Percentiles rank a stretch among this genome's conserved stretches.
Conservation (phyloP, 75 land plant genomes). For the Adiantum capillusveneris region DNA sequence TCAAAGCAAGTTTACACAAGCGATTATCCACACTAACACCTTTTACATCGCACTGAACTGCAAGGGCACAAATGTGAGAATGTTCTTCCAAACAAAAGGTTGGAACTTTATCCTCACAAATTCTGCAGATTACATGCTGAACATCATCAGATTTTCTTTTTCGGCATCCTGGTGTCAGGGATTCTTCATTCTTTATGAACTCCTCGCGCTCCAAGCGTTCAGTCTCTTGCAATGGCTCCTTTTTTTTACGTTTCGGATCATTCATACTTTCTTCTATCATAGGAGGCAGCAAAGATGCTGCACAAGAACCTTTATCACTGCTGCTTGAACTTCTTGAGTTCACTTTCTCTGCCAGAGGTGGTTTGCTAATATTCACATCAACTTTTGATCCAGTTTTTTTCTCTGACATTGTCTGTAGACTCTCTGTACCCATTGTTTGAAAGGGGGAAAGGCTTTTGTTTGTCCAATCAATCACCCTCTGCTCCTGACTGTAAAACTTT, state of each 20-base stretch:
- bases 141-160: conserved; percentile 11
- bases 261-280: not conserved
- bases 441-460: not conserved
- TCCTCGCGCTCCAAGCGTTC: not conserved
- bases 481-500: conserved; percentile 4
- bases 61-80: conserved; percentile 62
- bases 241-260: not conserved
- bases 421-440: no score
- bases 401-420: no score
- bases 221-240: not conserved
- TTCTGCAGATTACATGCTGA: conserved; percentile 49
- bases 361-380: not conserved
- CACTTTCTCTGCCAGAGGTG: not conserved
- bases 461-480: not conserved
- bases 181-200: not conserved
- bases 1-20: conserved; percentile 36
- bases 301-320: not conserved
- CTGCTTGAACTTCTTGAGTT: not conserved
- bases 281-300: not conserved
- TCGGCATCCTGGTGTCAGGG: not conserved
- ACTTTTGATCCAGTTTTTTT: not conserved
- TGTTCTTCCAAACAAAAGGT: conserved; percentile 42
- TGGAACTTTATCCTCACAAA: conserved; percentile 56
- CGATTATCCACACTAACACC: conserved; percentile 43
- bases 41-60: conserved; percentile 46